Percentiles rank a stretch among this genome's conserved stretches.
Conservation (phyloP, 345 rosid species). For the Salix caprea region DNA sequence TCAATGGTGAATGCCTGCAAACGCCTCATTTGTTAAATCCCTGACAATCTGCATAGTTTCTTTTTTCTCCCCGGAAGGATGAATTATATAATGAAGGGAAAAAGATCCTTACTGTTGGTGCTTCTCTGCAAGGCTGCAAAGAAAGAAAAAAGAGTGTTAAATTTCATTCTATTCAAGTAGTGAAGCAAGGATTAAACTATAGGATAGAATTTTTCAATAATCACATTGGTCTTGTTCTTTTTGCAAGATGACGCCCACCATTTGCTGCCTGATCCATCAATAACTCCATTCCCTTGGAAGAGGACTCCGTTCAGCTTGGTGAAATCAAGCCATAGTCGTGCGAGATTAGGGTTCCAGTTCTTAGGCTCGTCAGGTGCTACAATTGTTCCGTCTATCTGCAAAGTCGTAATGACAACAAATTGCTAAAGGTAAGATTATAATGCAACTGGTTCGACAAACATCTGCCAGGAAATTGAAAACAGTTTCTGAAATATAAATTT, state of each 20-base stretch:
- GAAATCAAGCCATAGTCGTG: slow-evolving; percentile 82
- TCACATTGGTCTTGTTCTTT: slow-evolving; percentile 71
- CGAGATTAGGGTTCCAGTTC: slow-evolving; percentile 69
- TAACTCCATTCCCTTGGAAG: slow-evolving; percentile 83
- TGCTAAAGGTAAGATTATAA: background rate
- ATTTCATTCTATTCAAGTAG: background rate
- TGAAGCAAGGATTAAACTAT: background rate
- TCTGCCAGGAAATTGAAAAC: background rate
- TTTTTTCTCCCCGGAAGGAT: background rate
- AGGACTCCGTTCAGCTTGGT: slow-evolving; percentile 60
- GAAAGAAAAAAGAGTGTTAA: slow-evolving; percentile 16
- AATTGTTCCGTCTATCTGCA: slow-evolving; percentile 90
- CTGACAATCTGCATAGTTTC: background rate
- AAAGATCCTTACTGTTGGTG: slow-evolving; percentile 64
- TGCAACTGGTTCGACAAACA: background rate
- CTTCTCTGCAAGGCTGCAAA: slow-evolving; percentile 85
- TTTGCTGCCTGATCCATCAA: slow-evolving; percentile 95
- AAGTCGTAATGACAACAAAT: slow-evolving; percentile 1
- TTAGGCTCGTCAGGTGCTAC: slow-evolving; percentile 88
- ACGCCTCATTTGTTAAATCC: slow-evolving; percentile 18
- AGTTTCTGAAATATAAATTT: background rate
- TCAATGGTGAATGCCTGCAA: slow-evolving; percentile 88
- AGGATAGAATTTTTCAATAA: slow-evolving; percentile 21
- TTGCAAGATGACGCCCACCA: slow-evolving; percentile 99
- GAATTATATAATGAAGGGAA: slow-evolving; percentile 9